Evolutionary conservation across 345 rosid genomes (phyloP), one percentile per base, ranked within the genome.

Genomic region (Gossypioides kirkii): DNA sequence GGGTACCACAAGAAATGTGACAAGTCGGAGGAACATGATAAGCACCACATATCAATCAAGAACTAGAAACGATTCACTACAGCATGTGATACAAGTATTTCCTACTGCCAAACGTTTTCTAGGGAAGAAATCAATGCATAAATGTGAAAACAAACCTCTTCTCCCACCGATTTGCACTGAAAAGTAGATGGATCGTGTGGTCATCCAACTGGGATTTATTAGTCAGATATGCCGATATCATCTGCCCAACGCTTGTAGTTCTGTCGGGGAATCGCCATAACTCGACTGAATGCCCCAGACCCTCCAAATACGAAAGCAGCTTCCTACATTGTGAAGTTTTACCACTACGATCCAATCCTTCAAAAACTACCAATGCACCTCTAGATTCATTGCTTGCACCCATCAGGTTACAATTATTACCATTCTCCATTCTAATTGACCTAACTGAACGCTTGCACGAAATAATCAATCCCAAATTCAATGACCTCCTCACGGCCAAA

Each of bases 161-260:
- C 53, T 92, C 94, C 97, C 98, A 95, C 62, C 97, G 89, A 70
- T 95, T 91, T 38, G 98, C 96, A 73, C 99, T 92, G 77, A 91
- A 95, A 16, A 95, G 90, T 16, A 92, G 96, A 84, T 95, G 99
- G 72, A 93, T 87, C 0, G 99, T 89, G 75, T 20, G 92, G 77
- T 91, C 98, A 82, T 92, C 97, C 82, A 95, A 75, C 61, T 89
- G 89, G 0, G 93, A 92, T 41, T 91, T 77, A 50, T 91, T 92
- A 10, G 87, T 84, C 6, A 95, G 90, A 78, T 95, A 95, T 0
- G 96, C 83, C 0, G 98, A 89, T 79, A 95, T 91, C 96, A 89
- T 95, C 76, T 87, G 83, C 61, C 97, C 99, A 11, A 91, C 93
- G 58, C 66, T 86, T 0, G 99, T 95, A 36, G 80, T 85, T 83